A percentile compares a stretch with the other conserved stretches of the same genome.
These are phyloP conservation scores for Claviceps sp. DNA, from an alignment of 2,329 filamentous ascomycete species.

Conservation along the genomic window DNA sequence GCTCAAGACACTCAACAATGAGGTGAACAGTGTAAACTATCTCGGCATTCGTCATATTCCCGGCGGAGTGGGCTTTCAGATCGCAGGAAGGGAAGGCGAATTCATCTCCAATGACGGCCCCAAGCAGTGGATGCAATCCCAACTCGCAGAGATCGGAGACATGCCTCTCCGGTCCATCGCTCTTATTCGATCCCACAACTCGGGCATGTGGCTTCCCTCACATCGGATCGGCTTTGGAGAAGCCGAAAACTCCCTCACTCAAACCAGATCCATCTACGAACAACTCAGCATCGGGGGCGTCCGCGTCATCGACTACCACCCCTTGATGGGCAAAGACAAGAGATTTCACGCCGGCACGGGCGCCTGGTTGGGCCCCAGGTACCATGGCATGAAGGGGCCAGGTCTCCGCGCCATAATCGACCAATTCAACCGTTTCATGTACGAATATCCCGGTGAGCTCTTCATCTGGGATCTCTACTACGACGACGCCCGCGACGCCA, in stretches of 20 bases:
- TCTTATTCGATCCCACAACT: slow-evolving; percentile 19
- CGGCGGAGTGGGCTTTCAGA: slow-evolving; percentile 15
- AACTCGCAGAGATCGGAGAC: slow-evolving; percentile 14
- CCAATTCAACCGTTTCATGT: slow-evolving; percentile 17
- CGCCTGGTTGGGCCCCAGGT: slow-evolving; percentile 3
- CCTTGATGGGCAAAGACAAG: not conserved
- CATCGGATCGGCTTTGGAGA: slow-evolving; percentile 4
- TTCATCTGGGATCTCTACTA: slow-evolving; percentile 19
- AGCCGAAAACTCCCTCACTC: slow-evolving; percentile 13
- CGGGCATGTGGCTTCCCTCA: slow-evolving; percentile 13
- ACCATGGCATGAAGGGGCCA: slow-evolving; percentile 15
- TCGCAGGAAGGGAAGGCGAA: slow-evolving; percentile 18
- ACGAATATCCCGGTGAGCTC: slow-evolving; percentile 18
- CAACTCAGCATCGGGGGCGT: slow-evolving; percentile 17
- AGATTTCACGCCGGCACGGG: slow-evolving; percentile 13
- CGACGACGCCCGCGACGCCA: slow-evolving; percentile 2
- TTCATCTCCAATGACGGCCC: slow-evolving; percentile 15
- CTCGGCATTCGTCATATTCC: slow-evolving; percentile 8
- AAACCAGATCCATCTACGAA: slow-evolving; percentile 9
- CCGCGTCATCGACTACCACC: slow-evolving; percentile 18
- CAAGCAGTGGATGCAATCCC: slow-evolving; percentile 17
- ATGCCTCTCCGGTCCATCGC: slow-evolving; percentile 16
- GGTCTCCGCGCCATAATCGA: slow-evolving; percentile 15
- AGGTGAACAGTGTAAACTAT: slow-evolving; percentile 3
- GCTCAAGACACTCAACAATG: slow-evolving; percentile 12